Base-by-base conservation (phyloP, 2,329 filamentous ascomycete genomes). In the Zymoseptoria pseudotritici region DNA sequence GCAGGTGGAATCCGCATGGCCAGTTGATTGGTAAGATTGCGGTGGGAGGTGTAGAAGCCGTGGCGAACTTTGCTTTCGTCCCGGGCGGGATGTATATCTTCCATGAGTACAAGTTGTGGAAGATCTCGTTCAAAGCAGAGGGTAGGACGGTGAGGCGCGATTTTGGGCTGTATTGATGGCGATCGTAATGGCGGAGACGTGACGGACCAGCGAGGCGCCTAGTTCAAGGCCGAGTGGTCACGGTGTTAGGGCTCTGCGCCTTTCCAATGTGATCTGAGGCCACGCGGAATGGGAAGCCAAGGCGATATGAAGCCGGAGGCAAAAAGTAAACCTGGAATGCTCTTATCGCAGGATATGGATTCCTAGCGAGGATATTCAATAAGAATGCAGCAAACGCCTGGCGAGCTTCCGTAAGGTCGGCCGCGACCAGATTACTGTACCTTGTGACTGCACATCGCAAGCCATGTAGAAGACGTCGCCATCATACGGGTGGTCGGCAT, bases 1-100 rank as follows among this genome's bases (percentile, higher is more conserved):
- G 13, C 53, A 69, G 67, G 2, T 85, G 80, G 79, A 79, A 76
- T 59, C 71, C 76, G 0, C 75, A 75, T 0, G 82, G 82, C 2
- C 73, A 71, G 1, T 62, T 82, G 19, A 77, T 87, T 65, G 74
- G 79, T 5, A 86, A 86, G 72, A 82, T 87, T 53, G 80, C 63
- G 3, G 67, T 73, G 9, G 67, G 63, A 1, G 65, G 67, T 9
- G 17, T 9, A 1, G 67, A 65, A 7, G 81, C 67, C 66, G 81
- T 3, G 75, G 69, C 69, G 53, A 73, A 73, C 55, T 72, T 73
- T 56, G 67, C 68, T 17, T 73, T 73, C 59, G 66, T 71, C 3
- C 71, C 71, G 5, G 67, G 65, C 6, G 71, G 69, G 6, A 67
- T 73, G 17, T 69, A 70, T 50, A 67, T 72, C 20, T 70, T 72